These are phyloP conservation scores for Zymoseptoria tritici DNA, from an alignment of 2,329 filamentous ascomycete species.

Conservation along the genomic window DNA sequence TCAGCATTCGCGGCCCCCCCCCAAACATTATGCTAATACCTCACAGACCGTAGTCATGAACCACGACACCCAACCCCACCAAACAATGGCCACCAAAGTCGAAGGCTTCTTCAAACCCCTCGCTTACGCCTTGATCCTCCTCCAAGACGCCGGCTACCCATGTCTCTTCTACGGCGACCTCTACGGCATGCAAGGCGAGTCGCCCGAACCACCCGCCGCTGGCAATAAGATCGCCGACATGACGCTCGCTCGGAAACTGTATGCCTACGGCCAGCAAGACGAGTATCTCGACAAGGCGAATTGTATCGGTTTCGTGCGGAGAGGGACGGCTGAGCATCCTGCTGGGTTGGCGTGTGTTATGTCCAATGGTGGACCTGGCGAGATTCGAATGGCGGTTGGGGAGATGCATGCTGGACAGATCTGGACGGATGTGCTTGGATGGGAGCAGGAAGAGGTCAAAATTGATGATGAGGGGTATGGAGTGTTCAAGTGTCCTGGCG, in stretches of 20 bases:
- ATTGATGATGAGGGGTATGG: conserved; percentile 56
- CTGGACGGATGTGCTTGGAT: conserved; percentile 59
- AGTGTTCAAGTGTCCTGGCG: conserved; percentile 46
- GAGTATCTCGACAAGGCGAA: conserved; percentile 56
- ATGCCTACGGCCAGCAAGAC: conserved; percentile 56
- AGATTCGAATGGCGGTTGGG: conserved; percentile 57
- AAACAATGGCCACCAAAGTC: conserved; percentile 56
- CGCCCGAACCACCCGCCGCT: conserved; percentile 40
- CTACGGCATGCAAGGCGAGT: conserved; percentile 51
- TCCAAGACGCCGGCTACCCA: conserved; percentile 55
- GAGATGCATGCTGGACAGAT: conserved; percentile 42
- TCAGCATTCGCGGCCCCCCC: too few species aligned
- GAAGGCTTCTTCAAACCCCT: conserved; percentile 63
- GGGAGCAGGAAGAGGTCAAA: conserved; percentile 47
- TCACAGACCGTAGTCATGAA: conserved; percentile 53
- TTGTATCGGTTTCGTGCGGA: conserved; percentile 54
- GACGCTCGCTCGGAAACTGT: conserved; percentile 54
- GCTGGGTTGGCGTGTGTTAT: conserved; percentile 47
- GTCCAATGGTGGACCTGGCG: conserved; percentile 22
- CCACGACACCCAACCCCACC: conserved; percentile 60
- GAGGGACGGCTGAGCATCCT: conserved; percentile 43
- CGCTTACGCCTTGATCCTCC: conserved; percentile 62
- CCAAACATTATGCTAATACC: neutral
- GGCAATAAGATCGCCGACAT: conserved; percentile 44
- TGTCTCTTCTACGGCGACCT: conserved; percentile 64